A percentile compares a stretch with the other conserved stretches of the same genome.
These are phyloP conservation scores for Syzygium aqueum DNA, from an alignment of 345 rosid genomes.

Conservation along the genomic window DNA sequence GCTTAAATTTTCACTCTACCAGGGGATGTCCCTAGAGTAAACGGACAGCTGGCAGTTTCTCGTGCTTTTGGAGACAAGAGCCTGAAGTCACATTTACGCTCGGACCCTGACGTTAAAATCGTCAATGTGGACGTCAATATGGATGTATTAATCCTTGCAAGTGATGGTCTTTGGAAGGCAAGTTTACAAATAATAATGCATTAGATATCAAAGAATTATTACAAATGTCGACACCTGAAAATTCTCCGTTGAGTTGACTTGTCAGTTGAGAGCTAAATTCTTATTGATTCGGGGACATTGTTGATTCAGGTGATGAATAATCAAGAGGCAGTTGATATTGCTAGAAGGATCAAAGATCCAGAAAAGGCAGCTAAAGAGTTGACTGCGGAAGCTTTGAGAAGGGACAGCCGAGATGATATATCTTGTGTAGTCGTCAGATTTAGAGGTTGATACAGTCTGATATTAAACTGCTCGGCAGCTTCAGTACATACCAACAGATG, in stretches of 20 bases:
- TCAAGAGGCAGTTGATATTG: slow-evolving; percentile 53
- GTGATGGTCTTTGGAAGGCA: slow-evolving; percentile 75
- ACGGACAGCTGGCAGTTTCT: slow-evolving; percentile 63
- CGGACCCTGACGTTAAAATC: slow-evolving; percentile 50
- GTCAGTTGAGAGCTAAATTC: not conserved
- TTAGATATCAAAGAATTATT: not conserved
- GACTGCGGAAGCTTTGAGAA: slow-evolving; percentile 32
- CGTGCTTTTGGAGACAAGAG: slow-evolving; percentile 69
- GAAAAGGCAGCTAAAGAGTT: slow-evolving; percentile 42
- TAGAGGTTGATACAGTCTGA: slow-evolving; percentile 2
- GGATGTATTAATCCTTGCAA: slow-evolving; percentile 59
- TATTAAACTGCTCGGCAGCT: not conserved
- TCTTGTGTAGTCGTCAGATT: slow-evolving; percentile 60
- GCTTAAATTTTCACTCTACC: not conserved
- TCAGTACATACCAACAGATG: not conserved
- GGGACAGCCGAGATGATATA: slow-evolving; percentile 56
- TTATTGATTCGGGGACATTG: not conserved
- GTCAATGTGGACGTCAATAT: slow-evolving; percentile 23
- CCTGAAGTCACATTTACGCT: slow-evolving; percentile 55
- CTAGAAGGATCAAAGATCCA: slow-evolving; percentile 37
- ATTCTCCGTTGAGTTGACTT: not conserved
- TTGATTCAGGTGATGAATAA: slow-evolving; percentile 41
- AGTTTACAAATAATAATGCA: not conserved
- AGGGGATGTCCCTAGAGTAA: slow-evolving; percentile 71
- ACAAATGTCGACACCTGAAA: not conserved